Evolutionary conservation across 257 asterid species (phyloP).

Genomic region (Nicotiana noctiflora): DNA sequence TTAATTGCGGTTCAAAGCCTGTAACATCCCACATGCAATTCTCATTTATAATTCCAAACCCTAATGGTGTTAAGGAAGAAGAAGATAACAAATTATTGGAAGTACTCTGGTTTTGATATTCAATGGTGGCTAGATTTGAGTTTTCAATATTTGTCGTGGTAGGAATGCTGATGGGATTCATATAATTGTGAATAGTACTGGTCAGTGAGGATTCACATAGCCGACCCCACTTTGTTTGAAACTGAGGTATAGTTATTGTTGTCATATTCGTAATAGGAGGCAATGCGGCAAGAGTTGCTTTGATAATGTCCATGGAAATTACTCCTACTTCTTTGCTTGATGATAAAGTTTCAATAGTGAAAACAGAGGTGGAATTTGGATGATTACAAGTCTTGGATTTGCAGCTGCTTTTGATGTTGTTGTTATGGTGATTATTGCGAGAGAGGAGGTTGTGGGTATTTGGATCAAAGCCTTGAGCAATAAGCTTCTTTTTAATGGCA

Average conservation of each 20-base stretch:
- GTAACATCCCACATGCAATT: constrained; percentile 22
- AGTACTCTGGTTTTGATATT: constrained; percentile 23
- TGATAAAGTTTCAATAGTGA: constrained; percentile 40
- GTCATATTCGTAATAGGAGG: neutral
- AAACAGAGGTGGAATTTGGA: constrained; percentile 17
- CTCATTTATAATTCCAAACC: constrained; percentile 21
- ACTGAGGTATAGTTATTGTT: neutral
- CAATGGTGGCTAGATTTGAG: constrained; percentile 6
- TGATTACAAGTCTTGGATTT: neutral
- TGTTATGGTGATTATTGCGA: neutral
- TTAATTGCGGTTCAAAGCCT: constrained; percentile 1
- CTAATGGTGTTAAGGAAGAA: constrained; percentile 14
- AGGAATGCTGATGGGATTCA: neutral
- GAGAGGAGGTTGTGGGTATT: constrained; percentile 82
- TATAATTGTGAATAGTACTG: neutral
- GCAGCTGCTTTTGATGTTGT: neutral
- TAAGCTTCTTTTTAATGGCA: constrained; percentile 76
- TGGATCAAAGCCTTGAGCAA: constrained; percentile 89
- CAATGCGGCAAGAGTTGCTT: constrained; percentile 11
- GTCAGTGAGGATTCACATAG: neutral
- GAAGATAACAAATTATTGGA: constrained; percentile 8
- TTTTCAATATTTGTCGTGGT: constrained; percentile 1
- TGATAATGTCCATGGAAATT: constrained; percentile 11
- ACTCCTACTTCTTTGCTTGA: neutral
- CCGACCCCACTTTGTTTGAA: neutral